Percentiles rank a stretch among this genome's conserved stretches.
Evolutionary conservation across 768 basidiomycete species (phyloP).

Genomic region (Lentinula raphanica): DNA sequence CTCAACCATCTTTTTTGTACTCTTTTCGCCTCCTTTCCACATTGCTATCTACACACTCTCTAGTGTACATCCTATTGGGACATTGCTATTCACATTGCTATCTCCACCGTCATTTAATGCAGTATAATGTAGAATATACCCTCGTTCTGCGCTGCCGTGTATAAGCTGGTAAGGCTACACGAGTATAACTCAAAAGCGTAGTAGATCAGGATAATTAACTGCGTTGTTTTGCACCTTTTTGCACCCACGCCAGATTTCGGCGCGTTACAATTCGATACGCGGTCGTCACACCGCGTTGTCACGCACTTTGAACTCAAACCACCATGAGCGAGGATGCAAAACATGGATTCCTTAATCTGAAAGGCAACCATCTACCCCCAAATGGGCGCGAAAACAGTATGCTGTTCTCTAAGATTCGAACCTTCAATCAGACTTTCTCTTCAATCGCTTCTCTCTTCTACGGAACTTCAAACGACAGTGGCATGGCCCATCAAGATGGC

Average conservation of each 20-base stretch:
- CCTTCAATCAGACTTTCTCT: background rate
- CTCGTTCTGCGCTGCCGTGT: background rate
- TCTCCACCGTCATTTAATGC: background rate
- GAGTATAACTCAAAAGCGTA: no score
- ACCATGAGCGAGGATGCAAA: no score
- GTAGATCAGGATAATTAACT: no score
- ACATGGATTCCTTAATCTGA: no score
- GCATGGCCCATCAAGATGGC: background rate
- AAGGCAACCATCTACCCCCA: no score
- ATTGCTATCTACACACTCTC: background rate
- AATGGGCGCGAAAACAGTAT: no score
- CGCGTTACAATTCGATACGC: no score
- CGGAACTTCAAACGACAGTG: background rate
- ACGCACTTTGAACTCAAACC: no score
- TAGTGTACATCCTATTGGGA: background rate
- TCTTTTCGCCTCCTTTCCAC: background rate
- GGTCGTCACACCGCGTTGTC: no score
- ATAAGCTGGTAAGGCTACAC: no score
- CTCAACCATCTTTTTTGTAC: background rate
- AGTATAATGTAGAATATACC: background rate
- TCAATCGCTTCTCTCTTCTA: background rate
- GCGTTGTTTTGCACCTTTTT: no score
- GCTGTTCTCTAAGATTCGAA: background rate
- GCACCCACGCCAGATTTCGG: no score
- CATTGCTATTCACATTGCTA: slow-evolving; percentile 3